Evolutionary conservation across 2,329 filamentous ascomycete genomes (phyloP), one percentile per base, ranked within the genome.

Genomic region (Penicillium sp.): DNA sequence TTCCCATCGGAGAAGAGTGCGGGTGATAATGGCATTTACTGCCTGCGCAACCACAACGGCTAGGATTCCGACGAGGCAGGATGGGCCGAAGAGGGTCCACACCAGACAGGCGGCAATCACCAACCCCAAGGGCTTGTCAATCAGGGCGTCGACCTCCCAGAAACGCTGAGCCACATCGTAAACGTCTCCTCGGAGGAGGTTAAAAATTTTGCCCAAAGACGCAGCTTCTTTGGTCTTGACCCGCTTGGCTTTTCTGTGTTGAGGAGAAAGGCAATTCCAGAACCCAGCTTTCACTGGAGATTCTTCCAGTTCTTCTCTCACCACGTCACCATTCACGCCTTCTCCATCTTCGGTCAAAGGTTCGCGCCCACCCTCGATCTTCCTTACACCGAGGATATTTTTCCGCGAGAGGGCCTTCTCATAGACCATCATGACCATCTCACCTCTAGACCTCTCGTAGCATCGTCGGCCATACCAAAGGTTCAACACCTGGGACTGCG

Each of bases 181-280:
- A 8, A 67, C 68, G 53, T 70, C 71, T 6, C 78, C 78, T 32
- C 89, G 84, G 76, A 95, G 87, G 2, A 95, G 71, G 60, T 95
- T 95, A 53, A 95, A 79, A 44, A 95, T 93, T 64, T 95, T 95
- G 6, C 90, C 90, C 71, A 91, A 92, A 0, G 88, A 89, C 0
- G 90, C 89, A 2, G 86, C 81, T 47, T 80, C 73, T 48, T 79
- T 78, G 24, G 51, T 52, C 47, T 67, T 66, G 39, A 62, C 54
- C 29, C 54, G 64, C 43, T 49, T 65, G 49, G 56, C 56, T 32
- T 56, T 57, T 37, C 60, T 60, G 50, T 59, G 63, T 8, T 47
- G 43, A 44, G 32, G 49, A 32, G 53, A 52, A 1, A 71, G 50
- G 3, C 68, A 47, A 24, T 62, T 65, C 46, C 54, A 53, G 8